Percentiles rank a stretch among this genome's conserved stretches.
Conservation (phyloP, 176 grass and related monocot genomes). For the Secale cereale region DNA sequence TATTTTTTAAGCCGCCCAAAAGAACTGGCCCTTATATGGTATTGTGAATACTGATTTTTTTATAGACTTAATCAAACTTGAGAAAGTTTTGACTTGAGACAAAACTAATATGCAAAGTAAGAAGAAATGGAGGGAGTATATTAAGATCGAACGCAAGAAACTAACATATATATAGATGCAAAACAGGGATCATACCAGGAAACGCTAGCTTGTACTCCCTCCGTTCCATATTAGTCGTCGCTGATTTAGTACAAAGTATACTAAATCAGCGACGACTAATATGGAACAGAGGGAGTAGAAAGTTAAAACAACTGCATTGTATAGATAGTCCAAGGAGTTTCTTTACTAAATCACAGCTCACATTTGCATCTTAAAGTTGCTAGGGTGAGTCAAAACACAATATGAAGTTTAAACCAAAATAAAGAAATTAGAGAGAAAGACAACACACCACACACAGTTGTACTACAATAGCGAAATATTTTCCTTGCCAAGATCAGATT, state of each 20-base stretch:
- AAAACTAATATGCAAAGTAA: no score
- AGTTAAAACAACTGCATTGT: background rate
- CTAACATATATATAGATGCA: background rate
- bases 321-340: background rate
- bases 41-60: no score
- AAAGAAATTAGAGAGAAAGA: background rate
- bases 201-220: slow-evolving; percentile 8
- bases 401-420: background rate
- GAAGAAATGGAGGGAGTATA: no score
- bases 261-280: no score
- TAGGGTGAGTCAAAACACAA: background rate
- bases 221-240: no score
- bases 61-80: no score
- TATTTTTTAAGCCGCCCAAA: no score
- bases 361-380: background rate
- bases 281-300: no score
- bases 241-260: no score
- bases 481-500: background rate
- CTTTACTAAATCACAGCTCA: background rate
- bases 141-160: background rate
- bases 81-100: no score
- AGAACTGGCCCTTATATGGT: no score
- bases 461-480: slow-evolving; percentile 21
- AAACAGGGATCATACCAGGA: background rate
- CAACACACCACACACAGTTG: slow-evolving; percentile 6